These are phyloP conservation scores for Eleusine indica DNA, from an alignment of 176 grass and related monocot species.

Conservation along the genomic window DNA sequence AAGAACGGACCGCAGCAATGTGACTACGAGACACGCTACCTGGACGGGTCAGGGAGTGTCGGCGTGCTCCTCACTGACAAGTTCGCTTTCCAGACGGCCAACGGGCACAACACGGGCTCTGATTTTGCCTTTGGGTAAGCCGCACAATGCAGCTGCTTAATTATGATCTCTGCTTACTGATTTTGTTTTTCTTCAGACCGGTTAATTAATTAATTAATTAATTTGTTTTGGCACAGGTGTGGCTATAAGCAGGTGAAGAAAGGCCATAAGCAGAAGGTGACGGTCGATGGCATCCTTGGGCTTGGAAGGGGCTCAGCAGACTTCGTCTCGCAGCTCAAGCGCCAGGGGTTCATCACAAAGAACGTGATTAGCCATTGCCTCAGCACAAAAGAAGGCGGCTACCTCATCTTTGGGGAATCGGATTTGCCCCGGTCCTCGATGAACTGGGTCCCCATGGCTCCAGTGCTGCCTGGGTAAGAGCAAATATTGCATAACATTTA, in stretches of 20 bases:
- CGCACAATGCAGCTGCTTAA: not conserved
- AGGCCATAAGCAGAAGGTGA: not conserved
- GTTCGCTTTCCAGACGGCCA: too few species aligned
- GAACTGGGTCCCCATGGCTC: slow-evolving; percentile 56
- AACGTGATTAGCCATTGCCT: slow-evolving; percentile 64
- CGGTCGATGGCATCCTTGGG: slow-evolving; percentile 51
- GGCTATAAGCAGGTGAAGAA: slow-evolving; percentile 52
- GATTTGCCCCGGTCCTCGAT: slow-evolving; percentile 8
- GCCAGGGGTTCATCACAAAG: slow-evolving; percentile 24
- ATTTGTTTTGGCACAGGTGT: slow-evolving; percentile 42
- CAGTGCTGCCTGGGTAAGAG: slow-evolving; percentile 2
- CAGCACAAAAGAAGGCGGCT: slow-evolving; percentile 46
- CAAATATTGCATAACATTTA: not conserved
- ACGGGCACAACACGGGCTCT: too few species aligned
- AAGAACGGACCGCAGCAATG: too few species aligned
- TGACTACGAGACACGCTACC: too few species aligned
- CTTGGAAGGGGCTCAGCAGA: slow-evolving; percentile 45
- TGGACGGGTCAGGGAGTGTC: too few species aligned
- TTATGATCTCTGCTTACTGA: not conserved
- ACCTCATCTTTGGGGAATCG: slow-evolving; percentile 56
- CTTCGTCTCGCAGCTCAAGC: slow-evolving; percentile 57
- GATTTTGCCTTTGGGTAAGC: too few species aligned
- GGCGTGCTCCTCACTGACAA: too few species aligned
- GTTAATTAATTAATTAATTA: too few species aligned
- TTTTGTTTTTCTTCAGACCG: not conserved